A percentile compares a stretch with the other conserved stretches of the same genome.
phyloP scores from a whole-genome alignment of 1,284 basidiomycete species.

The Phylloporus sp. region DNA sequence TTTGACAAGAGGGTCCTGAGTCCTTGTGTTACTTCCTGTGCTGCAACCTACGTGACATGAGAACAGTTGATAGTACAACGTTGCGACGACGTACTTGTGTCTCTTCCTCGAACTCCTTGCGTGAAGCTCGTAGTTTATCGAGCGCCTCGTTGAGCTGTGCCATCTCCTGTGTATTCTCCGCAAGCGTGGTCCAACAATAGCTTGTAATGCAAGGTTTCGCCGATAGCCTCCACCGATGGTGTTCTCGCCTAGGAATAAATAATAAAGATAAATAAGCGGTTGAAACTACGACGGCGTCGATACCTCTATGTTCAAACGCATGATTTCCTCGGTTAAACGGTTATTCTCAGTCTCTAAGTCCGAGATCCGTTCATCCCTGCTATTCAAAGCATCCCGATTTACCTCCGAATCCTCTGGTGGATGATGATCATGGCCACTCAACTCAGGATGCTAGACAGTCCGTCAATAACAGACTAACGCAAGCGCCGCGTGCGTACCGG shows the following conservation, averaged over 20 bases:
- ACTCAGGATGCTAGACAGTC: conserved; percentile 26
- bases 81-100: conserved; percentile 47
- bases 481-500: conserved; percentile 65
- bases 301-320: conserved; percentile 57
- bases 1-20: conserved; percentile 63
- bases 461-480: conserved; percentile 12
- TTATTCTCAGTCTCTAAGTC: conserved; percentile 56
- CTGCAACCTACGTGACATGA: conserved; percentile 50
- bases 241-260: conserved; percentile 49
- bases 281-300: conserved; percentile 15
- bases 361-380: conserved; percentile 30
- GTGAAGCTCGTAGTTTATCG: conserved; percentile 45
- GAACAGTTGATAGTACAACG: conserved; percentile 20
- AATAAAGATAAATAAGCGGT: conserved; percentile 14
- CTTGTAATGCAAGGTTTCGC: conserved; percentile 58
- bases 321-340: conserved; percentile 50
- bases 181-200: conserved; percentile 53
- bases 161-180: conserved; percentile 49
- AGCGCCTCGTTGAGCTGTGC: conserved; percentile 51
- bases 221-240: conserved; percentile 54
- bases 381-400: conserved; percentile 52
- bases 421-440: conserved; percentile 38
- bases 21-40: conserved; percentile 61
- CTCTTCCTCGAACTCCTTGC: conserved; percentile 57
- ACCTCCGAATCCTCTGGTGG: conserved; percentile 44